Evolutionary conservation across 768 basidiomycete genomes (phyloP).

Genomic region (Termitomyces sp.): DNA sequence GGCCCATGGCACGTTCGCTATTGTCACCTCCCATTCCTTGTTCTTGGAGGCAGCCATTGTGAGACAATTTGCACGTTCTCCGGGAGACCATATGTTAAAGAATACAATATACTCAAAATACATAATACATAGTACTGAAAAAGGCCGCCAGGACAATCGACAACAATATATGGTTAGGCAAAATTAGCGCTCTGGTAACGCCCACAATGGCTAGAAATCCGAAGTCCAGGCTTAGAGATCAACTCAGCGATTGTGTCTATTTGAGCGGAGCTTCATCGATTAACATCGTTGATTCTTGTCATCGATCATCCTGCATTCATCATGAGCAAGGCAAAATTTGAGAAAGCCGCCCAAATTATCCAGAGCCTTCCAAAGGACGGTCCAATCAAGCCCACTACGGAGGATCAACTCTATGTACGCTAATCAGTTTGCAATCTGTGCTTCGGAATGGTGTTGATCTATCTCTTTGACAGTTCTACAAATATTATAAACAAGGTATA

Average conservation of each 20-base stretch:
- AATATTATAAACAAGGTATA: constrained; percentile 87
- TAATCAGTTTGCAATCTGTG: constrained; percentile 7
- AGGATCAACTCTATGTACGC: constrained; percentile 77
- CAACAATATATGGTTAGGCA: neutral
- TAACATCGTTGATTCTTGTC: constrained; percentile 2
- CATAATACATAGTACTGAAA: neutral
- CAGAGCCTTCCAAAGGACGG: constrained; percentile 71
- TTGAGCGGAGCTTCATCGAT: constrained; percentile 15
- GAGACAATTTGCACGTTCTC: too few species aligned
- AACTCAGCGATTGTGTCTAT: constrained; percentile 8
- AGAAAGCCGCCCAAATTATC: constrained; percentile 69
- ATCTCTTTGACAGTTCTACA: constrained; percentile 69
- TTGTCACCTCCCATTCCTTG: neutral
- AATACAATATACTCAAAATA: neutral
- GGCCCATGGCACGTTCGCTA: neutral
- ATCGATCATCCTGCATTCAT: constrained; percentile 7
- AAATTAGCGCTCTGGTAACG: neutral
- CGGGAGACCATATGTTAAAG: neutral
- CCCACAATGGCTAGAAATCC: neutral
- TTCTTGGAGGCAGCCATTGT: neutral
- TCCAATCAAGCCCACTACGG: constrained; percentile 64
- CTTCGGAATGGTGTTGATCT: constrained; percentile 8
- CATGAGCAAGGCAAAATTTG: constrained; percentile 72
- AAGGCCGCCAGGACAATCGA: neutral
- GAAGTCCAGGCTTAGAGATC: neutral